Base-by-base conservation (phyloP, 306 rosid species). In the Coriaria nepalensis region DNA sequence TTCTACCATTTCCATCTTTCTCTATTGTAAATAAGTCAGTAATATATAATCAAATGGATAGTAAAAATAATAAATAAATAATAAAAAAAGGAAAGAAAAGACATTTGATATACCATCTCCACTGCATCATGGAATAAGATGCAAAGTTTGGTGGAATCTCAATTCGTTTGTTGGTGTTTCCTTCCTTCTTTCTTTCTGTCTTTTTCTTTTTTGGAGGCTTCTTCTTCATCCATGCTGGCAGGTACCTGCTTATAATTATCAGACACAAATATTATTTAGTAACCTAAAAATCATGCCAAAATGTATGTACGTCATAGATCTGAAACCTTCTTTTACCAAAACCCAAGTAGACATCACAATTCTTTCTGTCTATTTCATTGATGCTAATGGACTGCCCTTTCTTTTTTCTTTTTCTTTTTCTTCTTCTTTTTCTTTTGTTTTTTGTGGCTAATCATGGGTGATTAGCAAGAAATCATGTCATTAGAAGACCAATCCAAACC, bases 131-230 rank as follows among this genome's bases (percentile, higher is more conserved):
- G 29, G 29, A 20, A 20, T 20, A 20, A 20, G 29, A 3, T 20
- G 1, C 29, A 20, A 20, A 3, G 29, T 20, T 20, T 20, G 29
- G 1, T 20, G 29, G 29, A 1, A 20, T 20, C 29, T 20, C 29
- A 20, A 20, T 20, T 20, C 29, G 29, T 20, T 20, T n/a, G n/a
- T n/a, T n/a, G n/a, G n/a, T n/a, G n/a, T n/a, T n/a, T n/a, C n/a
- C n/a, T n/a, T n/a, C n/a, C n/a, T n/a, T n/a, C n/a, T n/a, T n/a
- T n/a, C n/a, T n/a, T n/a, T n/a, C n/a, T n/a, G n/a, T n/a, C n/a
- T n/a, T n/a, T n/a, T n/a, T n/a, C 49, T 33, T 32, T 53, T 33
- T 41, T 54, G 37, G 47, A 41, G 47, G 11, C 38, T 42, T 55
- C 40, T 42, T 41, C 45, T 10, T 41, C 45, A 6, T 10, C 10